phyloP scores from a whole-genome alignment of 371 early-diverging fungal genomes.

The Basidiobolus meristosporus region DNA sequence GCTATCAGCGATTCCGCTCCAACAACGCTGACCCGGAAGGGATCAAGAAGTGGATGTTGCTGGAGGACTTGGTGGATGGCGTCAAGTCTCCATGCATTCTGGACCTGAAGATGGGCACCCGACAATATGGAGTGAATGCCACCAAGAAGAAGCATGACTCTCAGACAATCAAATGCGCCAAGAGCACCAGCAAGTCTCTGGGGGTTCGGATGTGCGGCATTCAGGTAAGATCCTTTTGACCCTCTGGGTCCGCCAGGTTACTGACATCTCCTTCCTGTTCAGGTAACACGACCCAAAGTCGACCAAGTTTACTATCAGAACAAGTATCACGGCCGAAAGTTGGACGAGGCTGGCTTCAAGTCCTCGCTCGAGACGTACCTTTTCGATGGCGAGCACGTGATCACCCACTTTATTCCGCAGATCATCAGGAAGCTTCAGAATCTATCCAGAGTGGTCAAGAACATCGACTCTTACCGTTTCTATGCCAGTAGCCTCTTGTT shows the following conservation, averaged over 20 bases:
- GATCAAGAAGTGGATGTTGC: conserved; percentile 57
- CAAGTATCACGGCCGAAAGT: conserved; percentile 84
- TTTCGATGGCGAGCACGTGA: conserved; percentile 47
- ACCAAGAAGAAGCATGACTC: conserved; percentile 57
- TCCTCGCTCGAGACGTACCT: conserved; percentile 52
- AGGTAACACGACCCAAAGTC: conserved; percentile 61
- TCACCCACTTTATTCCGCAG: conserved; percentile 49
- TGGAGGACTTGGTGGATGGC: conserved; percentile 84
- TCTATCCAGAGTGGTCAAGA: conserved; percentile 44
- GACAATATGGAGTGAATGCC: conserved; percentile 87
- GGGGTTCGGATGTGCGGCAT: conserved; percentile 93
- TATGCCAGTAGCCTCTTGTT: conserved; percentile 73
- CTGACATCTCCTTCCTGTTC: not conserved
- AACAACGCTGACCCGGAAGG: too few relatives aligned
- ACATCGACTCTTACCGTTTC: conserved; percentile 67
- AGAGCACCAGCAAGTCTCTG: conserved; percentile 69
- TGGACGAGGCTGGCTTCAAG: conserved; percentile 50
- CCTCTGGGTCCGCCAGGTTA: conserved; percentile 46
- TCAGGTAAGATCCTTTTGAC: conserved; percentile 45
- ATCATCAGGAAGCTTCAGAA: conserved; percentile 44
- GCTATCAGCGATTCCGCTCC: too few relatives aligned
- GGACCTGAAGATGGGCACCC: conserved; percentile 94
- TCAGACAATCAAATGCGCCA: too few relatives aligned
- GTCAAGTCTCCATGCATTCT: conserved; percentile 77
- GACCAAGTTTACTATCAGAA: conserved; percentile 55